Evolutionary conservation across 306 rosid genomes (phyloP), one percentile per base, ranked within the genome.

Genomic region (Lablab purpureus): DNA sequence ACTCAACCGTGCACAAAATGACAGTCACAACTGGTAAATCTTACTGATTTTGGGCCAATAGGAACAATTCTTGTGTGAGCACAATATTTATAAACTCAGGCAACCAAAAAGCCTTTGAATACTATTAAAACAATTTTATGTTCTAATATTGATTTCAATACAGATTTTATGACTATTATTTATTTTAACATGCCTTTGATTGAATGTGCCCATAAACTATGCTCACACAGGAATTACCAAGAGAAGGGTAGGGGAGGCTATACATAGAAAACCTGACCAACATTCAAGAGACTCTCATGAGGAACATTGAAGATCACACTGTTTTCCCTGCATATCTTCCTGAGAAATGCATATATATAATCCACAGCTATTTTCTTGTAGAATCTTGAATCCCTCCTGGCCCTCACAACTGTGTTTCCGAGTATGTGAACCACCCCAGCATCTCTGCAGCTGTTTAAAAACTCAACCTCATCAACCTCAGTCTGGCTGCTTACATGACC

Each of bases 281-380:
- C 99, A 67, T 95, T 93, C 73, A 95, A 80, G 60, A 95, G 90
- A 80, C 94, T 86, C 92, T 93, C 99, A 32, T 95, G 99, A 78
- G 99, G 99, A 82, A 95, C 52, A 85, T 95, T 93, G 88, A 95
- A 95, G 81, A 95, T 95, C 67, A 85, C 94, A 87, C 98, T 95
- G n/a, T 91, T 71, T 78, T 90, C 97, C 78, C 99, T 89, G 88
- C 99, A 95, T 27, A 95, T 78, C 85, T 93, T 93, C 86, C 97
- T 89, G 66, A 95, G 98, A 80, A 95, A 95, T 15, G 98, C 95
- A 84, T 92, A 91, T 34, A 91, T 49, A 65, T 91, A 95, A 90
- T 95, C 96, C 7, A 95, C 84, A 43, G 93, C 94, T 83, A 92
- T 87, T 87, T 77, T 90, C 86, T 90, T 91, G 88, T 73, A 79